Percentiles rank a stretch among this genome's conserved stretches.
These are phyloP conservation scores for Ambrosia artemisiifolia DNA, from an alignment of 129 eudicot species.

Conservation along the genomic window DNA sequence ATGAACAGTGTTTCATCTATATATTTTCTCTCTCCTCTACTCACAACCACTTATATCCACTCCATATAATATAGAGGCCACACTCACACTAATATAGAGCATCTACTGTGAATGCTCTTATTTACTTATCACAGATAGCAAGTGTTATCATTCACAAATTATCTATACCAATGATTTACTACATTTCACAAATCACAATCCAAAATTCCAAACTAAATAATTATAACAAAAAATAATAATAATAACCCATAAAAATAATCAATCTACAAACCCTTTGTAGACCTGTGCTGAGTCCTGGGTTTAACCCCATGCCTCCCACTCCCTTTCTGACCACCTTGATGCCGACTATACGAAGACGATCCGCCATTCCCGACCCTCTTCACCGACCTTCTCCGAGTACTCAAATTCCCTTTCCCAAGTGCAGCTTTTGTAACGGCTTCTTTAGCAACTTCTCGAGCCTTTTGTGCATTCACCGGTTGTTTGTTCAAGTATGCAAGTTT, in stretches of 20 bases:
- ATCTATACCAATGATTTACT: neutral
- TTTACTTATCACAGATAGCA: neutral
- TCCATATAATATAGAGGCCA: too few species aligned
- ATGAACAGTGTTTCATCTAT: too few species aligned
- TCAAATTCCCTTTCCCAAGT: constrained; percentile 39
- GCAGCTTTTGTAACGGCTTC: constrained; percentile 58
- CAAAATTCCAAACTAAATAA: neutral
- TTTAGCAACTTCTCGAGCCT: constrained; percentile 61
- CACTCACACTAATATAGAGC: too few species aligned
- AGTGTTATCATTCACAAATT: too few species aligned
- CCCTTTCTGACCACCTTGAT: constrained; percentile 38
- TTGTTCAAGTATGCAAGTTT: constrained; percentile 75
- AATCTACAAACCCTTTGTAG: constrained; percentile 26
- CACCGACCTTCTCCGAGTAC: constrained; percentile 40
- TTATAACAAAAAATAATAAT: neutral
- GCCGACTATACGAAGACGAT: constrained; percentile 31
- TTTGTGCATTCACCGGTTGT: constrained; percentile 69
- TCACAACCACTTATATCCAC: too few species aligned
- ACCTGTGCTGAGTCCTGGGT: constrained; percentile 31
- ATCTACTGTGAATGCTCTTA: too few species aligned
- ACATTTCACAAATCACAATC: constrained; percentile 17
- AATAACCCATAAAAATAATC: neutral
- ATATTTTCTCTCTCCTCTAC: too few species aligned
- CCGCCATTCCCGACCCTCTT: constrained; percentile 43
- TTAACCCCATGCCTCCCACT: constrained; percentile 40